These are phyloP conservation scores for Zasmidium citrigriseum DNA, from an alignment of 2,329 filamentous ascomycete genomes.

Conservation along the genomic window DNA sequence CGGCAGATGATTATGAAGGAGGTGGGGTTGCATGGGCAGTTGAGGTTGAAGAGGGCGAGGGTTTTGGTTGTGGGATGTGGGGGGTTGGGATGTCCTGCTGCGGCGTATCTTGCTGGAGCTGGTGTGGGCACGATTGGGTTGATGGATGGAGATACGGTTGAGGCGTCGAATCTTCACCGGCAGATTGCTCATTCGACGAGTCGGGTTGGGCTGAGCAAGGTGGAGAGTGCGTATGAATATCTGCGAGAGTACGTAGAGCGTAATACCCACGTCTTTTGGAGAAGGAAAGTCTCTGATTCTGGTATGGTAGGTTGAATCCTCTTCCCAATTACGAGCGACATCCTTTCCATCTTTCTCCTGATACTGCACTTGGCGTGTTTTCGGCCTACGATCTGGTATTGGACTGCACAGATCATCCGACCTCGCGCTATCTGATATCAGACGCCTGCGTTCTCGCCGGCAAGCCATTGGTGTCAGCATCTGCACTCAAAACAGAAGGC, in stretches of 20 bases:
- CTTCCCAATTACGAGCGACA: constrained; percentile 66
- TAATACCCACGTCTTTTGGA: background rate
- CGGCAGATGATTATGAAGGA: constrained; percentile 86
- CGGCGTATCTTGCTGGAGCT: constrained; percentile 87
- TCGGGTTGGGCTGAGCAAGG: constrained; percentile 74
- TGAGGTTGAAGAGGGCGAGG: constrained; percentile 67
- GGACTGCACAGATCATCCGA: constrained; percentile 93
- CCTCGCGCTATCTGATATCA: constrained; percentile 87
- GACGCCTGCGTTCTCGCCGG: constrained; percentile 79
- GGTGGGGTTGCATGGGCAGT: constrained; percentile 76
- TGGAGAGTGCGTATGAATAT: constrained; percentile 64
- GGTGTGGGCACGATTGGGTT: constrained; percentile 82
- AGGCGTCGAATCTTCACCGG: constrained; percentile 87
- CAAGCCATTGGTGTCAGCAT: constrained; percentile 84
- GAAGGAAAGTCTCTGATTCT: constrained; percentile 6
- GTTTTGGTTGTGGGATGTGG: constrained; percentile 85
- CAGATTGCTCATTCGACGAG: constrained; percentile 79
- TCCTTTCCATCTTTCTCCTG: constrained; percentile 64
- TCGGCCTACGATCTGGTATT: constrained; percentile 77
- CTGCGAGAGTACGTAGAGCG: constrained; percentile 44
- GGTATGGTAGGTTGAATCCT: constrained; percentile 62
- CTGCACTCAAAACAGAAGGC: constrained; percentile 83
- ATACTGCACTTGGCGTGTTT: constrained; percentile 68
- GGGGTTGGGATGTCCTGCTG: constrained; percentile 87
- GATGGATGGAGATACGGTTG: constrained; percentile 84